These are phyloP conservation scores for Beta lomatogona DNA, from an alignment of 179 eudicot species.

Conservation along the genomic window DNA sequence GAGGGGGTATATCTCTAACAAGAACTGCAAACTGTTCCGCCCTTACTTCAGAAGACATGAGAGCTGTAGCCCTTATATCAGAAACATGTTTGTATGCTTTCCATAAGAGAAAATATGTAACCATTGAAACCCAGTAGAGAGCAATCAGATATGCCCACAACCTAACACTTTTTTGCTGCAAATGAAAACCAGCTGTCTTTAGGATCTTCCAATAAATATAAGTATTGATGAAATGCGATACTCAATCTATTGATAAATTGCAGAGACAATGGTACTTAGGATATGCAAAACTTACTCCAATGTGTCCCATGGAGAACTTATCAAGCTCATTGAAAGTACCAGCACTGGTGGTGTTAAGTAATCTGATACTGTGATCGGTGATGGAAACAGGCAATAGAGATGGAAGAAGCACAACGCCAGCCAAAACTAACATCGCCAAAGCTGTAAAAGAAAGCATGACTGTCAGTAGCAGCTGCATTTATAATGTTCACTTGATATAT, in stretches of 20 bases:
- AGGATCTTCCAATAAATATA: neutral
- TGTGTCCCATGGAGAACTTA: conserved; percentile 80
- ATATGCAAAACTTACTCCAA: conserved; percentile 49
- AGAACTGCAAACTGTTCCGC: conserved; percentile 81
- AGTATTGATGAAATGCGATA: neutral
- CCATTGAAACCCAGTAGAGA: conserved; percentile 81
- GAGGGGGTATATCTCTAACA: conserved; percentile 84
- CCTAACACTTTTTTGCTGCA: conserved; percentile 58
- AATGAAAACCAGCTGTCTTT: neutral
- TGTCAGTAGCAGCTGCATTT: conserved; percentile 1
- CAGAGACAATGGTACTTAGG: neutral
- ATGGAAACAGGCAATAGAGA: conserved; percentile 75
- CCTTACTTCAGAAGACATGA: conserved; percentile 59
- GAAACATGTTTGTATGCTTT: conserved; percentile 88
- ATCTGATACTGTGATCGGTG: conserved; percentile 42
- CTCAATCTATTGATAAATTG: neutral
- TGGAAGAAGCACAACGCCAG: conserved; percentile 72
- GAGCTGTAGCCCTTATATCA: conserved; percentile 69
- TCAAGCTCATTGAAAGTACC: conserved; percentile 75
- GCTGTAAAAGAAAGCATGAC: conserved; percentile 42
- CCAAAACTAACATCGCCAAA: conserved; percentile 57
- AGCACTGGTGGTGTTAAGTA: conserved; percentile 48
- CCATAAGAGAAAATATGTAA: conserved; percentile 73
- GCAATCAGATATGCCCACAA: conserved; percentile 71
- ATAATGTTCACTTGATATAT: neutral